Percentiles rank a stretch among this genome's conserved stretches.
These are phyloP conservation scores for Blumeria graminis DNA, from an alignment of 2,329 filamentous ascomycete genomes.

Conservation along the genomic window DNA sequence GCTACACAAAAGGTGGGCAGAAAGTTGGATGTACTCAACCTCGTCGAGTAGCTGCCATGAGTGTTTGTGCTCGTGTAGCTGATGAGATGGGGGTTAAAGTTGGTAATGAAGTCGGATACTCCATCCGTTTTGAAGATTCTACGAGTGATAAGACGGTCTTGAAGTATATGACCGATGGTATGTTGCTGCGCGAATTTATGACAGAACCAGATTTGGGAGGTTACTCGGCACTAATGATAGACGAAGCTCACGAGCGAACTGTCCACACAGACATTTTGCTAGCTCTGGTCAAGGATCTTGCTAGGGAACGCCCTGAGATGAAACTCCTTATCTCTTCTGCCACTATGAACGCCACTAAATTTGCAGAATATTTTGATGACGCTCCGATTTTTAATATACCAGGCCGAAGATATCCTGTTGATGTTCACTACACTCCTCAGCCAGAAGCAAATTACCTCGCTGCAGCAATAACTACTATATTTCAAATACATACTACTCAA, in stretches of 20 bases:
- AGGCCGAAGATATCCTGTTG: slow-evolving; percentile 67
- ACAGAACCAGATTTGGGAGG: slow-evolving; percentile 62
- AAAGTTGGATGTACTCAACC: slow-evolving; percentile 90
- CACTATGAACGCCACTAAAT: slow-evolving; percentile 84
- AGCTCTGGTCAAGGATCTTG: slow-evolving; percentile 71
- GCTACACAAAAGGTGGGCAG: slow-evolving; percentile 60
- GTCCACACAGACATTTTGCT: slow-evolving; percentile 78
- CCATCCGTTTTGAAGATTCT: slow-evolving; percentile 82
- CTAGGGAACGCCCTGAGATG: slow-evolving; percentile 58
- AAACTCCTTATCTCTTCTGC: slow-evolving; percentile 84
- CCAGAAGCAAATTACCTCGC: slow-evolving; percentile 88
- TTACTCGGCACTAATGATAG: slow-evolving; percentile 83
- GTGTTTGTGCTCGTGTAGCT: slow-evolving; percentile 81
- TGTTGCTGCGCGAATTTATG: slow-evolving; percentile 74
- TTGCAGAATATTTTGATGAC: slow-evolving; percentile 75
- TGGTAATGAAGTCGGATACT: slow-evolving; percentile 81
- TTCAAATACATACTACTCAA: slow-evolving; percentile 82
- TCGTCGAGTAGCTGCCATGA: slow-evolving; percentile 89
- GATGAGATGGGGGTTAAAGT: slow-evolving; percentile 82
- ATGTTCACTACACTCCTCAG: slow-evolving; percentile 72
- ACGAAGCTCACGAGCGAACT: slow-evolving; percentile 89
- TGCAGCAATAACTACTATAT: slow-evolving; percentile 76
- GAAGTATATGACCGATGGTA: slow-evolving; percentile 95
- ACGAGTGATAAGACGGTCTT: slow-evolving; percentile 78
- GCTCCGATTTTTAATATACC: slow-evolving; percentile 90